Conservation (phyloP, 805 yeast species). For the Yarrowia keelungensis region DNA sequence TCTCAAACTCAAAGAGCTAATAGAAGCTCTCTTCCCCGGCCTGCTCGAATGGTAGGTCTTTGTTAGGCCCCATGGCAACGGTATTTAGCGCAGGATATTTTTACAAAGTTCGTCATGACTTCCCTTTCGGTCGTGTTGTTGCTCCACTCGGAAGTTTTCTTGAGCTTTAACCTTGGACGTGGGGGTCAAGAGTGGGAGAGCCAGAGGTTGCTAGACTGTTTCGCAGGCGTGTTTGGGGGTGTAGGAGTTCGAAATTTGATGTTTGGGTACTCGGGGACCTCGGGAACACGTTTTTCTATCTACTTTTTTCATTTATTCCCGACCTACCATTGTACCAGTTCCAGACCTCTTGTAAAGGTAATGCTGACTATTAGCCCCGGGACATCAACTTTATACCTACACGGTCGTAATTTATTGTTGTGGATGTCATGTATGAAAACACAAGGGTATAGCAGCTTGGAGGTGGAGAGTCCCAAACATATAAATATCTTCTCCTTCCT, state of each 20-base stretch:
- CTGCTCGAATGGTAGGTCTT: neutral
- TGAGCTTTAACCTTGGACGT: slow-evolving; percentile 1
- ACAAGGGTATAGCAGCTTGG: too few species aligned
- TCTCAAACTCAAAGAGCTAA: neutral
- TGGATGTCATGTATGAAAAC: too few species aligned
- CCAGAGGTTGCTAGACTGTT: too few species aligned
- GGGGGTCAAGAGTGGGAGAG: neutral
- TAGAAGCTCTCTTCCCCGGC: neutral
- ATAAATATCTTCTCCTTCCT: neutral
- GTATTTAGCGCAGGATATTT: neutral
- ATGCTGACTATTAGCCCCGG: neutral
- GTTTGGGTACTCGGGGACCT: too few species aligned
- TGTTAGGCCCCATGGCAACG: neutral
- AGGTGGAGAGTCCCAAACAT: neutral
- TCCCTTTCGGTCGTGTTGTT: slow-evolving; percentile 2
- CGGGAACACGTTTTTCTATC: too few species aligned
- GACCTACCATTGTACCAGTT: too few species aligned
- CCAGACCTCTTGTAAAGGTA: neutral
- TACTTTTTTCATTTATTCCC: too few species aligned
- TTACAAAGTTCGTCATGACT: neutral
- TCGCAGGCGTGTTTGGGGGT: too few species aligned
- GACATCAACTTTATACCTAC: neutral
- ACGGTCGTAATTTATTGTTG: neutral
- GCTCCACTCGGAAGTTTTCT: neutral
- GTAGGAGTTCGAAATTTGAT: too few species aligned